Base-by-base conservation (phyloP, 352 stramenopile species). In the Peronospora belbahrii region DNA sequence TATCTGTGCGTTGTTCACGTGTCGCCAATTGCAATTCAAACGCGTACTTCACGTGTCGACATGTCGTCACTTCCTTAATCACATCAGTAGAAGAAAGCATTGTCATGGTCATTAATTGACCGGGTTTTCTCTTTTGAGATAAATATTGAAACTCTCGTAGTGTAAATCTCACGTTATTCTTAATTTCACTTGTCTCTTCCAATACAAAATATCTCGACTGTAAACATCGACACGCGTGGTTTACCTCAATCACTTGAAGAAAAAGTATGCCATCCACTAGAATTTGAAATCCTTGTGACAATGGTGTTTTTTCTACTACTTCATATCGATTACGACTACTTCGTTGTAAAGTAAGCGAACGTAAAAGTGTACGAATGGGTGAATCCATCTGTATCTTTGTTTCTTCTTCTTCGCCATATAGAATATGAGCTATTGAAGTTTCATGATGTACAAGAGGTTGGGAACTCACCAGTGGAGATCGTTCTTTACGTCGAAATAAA, bases 201-300 rank as follows among this genome's bases (percentile, higher is more conserved):
- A 89, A 44, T 22, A 83, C 61, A 41, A 83, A 87, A 40, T 83
- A 87, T 5, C 35, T 67, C 4, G n/a, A n/a, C n/a, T n/a, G n/a
- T n/a, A n/a, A n/a, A n/a, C n/a, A n/a, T n/a, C n/a, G n/a, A n/a
- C n/a, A n/a, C n/a, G n/a, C n/a, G n/a, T n/a, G n/a, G n/a, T n/a
- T n/a, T n/a, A n/a, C n/a, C n/a, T n/a, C n/a, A n/a, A n/a, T n/a
- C n/a, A n/a, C n/a, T n/a, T n/a, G n/a, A n/a, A n/a, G n/a, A n/a
- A n/a, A n/a, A 15, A 84, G 55, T 27, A 65, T 27, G 15, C 74
- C 76, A 38, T 87, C 62, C 13, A 74, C 49, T 35, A 89, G 38
- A 4, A 81, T 52, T 7, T 56, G 32, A 6, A 49, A 23, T 18
- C 11, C 38, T 31, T 33, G 23, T 2, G 39, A 34, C 23, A n/a